Base-by-base conservation (phyloP, 345 rosid genomes). In the Salix arbutifolia region DNA sequence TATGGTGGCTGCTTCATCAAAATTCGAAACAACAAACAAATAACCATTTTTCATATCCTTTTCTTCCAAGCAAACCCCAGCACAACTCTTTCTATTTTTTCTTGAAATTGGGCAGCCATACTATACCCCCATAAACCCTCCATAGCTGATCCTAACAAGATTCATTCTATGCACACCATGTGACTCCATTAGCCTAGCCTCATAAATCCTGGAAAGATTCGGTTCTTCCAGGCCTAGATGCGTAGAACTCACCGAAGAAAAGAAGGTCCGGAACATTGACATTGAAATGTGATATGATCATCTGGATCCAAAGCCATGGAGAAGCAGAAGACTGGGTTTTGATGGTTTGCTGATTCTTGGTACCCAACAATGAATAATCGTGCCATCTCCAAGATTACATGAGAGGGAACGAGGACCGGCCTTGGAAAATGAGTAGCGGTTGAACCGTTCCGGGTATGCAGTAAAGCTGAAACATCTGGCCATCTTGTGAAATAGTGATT, bases 121-220 rank as follows among this genome's bases (percentile, higher is more conserved):
- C 93, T 90, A 33, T 93, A 90, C n/a, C 67, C 88, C 93, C 0
- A 93, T 97, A 62, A 91, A 91, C 37, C 98, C 97, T 3, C 97
- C 98, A 25, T 90, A 91, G 37, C 97, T 93, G 4, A 93, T 82
- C 75, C 98, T 94, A 0, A 93, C 97, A 16, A 89, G 61, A 75
- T 84, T 79, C 87, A 85, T 83, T 74, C 81, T 78, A 10, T 53
- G 58, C 6, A 88, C 89, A 0, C 92, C 89, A 3, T 85, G 85
- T 8, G 81, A 70, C 83, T 85, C 90, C 92, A 93, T 84, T n/a
- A n/a, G n/a, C n/a, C n/a, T 35, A 90, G 2, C 73, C 75, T 53
- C 89, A 83, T 86, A n/a, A 91, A 1, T 94, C 94, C 80, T 93
- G 96, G 76, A 93, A 93, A 0, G 84, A 58, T 61, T 88, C 94